These are phyloP conservation scores for Heterobasidion occidentale DNA, from an alignment of 1,284 basidiomycete species.

Conservation along the genomic window DNA sequence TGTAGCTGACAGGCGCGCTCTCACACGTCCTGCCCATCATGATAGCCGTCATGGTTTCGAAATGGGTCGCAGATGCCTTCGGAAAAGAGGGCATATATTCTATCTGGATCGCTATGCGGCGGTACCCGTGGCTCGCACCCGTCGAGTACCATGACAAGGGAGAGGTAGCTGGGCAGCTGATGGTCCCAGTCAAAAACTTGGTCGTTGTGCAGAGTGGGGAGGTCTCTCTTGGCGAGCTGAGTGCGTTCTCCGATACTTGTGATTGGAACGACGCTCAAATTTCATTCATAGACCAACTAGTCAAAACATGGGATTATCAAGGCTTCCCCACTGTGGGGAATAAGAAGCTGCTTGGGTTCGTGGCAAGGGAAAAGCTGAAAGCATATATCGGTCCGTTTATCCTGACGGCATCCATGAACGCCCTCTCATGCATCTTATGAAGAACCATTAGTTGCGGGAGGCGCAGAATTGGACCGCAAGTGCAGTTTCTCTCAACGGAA, in stretches of 20 bases:
- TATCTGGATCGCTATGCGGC: constrained; percentile 64
- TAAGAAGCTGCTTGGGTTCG: constrained; percentile 49
- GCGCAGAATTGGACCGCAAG: constrained; percentile 21
- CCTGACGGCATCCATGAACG: neutral
- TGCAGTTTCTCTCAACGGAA: constrained; percentile 29
- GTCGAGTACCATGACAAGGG: constrained; percentile 60
- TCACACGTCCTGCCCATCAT: constrained; percentile 76
- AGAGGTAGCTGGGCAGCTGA: constrained; percentile 53
- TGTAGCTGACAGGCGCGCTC: constrained; percentile 56
- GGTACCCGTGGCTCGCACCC: constrained; percentile 71
- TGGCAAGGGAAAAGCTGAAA: constrained; percentile 45
- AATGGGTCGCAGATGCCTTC: constrained; percentile 69
- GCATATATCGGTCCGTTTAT: constrained; percentile 39
- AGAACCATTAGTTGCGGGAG: constrained; percentile 26
- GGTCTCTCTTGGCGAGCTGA: constrained; percentile 39
- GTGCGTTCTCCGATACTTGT: constrained; percentile 19
- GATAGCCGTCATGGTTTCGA: constrained; percentile 69
- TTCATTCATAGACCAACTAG: constrained; percentile 23
- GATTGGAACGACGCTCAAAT: neutral
- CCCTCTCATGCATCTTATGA: neutral
- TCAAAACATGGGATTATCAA: constrained; percentile 38
- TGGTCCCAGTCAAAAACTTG: constrained; percentile 46
- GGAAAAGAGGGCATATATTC: constrained; percentile 69
- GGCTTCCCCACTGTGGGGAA: constrained; percentile 56
- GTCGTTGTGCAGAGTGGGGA: constrained; percentile 39